Evolutionary conservation across 2,329 filamentous ascomycete species (phyloP), one percentile per base, ranked within the genome.

Genomic region (Nemania sp.): DNA sequence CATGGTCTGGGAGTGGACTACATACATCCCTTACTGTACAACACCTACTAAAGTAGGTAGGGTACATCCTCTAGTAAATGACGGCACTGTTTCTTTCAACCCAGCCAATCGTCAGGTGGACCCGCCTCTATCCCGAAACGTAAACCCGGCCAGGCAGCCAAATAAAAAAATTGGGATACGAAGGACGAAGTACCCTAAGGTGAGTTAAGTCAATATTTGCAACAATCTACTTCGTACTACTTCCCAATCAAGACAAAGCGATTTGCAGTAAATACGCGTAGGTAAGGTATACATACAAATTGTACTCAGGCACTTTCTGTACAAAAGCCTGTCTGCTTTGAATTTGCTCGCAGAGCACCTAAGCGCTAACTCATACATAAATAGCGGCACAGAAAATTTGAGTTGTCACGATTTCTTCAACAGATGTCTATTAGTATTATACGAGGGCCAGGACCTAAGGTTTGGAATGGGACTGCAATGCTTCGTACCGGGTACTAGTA

Each of bases 121-220:
- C 40, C 40, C 40, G 15, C 15, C 15, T 43, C 10, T 17, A 10
- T 15, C 40, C 17, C 17, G 40, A 10, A 43, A 20, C 17, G 40
- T 43, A 43, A 20, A 25, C 45, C 6, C n/a, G 47, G 9, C 46
- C 18, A 57, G 54, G 54, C 54, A 57, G 15, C 46, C 13, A 29
- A 51, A 50, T 57, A 57, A 50, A 18, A 17, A 51, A 12, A 57
- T 50, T 57, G 54, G 29, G 21, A n/a, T n/a, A n/a, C n/a, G n/a
- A n/a, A n/a, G n/a, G n/a, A n/a, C n/a, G n/a, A n/a, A n/a, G n/a
- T n/a, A n/a, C n/a, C n/a, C n/a, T n/a, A n/a, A n/a, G n/a, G n/a
- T n/a, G n/a, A n/a, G n/a, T n/a, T n/a, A n/a, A n/a, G n/a, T n/a
- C n/a, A n/a, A n/a, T n/a, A n/a, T n/a, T n/a, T n/a, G n/a, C n/a